phyloP scores from a whole-genome alignment of 1,284 basidiomycete species.

The Puccinia coronata region DNA sequence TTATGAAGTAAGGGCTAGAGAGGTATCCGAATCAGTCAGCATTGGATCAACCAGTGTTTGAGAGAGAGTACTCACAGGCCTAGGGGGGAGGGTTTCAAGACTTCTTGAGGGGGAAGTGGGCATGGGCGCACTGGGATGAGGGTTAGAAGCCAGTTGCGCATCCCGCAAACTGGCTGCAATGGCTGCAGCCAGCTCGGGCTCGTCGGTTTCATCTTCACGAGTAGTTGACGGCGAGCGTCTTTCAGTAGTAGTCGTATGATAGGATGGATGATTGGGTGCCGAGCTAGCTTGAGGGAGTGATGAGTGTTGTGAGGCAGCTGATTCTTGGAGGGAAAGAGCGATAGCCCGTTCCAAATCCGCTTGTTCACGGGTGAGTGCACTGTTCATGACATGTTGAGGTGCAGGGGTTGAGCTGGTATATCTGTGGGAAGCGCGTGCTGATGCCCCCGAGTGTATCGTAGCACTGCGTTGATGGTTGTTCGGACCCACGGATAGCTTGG shows the following conservation, averaged over 20 bases:
- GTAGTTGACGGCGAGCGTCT: slow-evolving; percentile 1
- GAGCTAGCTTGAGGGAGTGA: slow-evolving; percentile 14
- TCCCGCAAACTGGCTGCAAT: slow-evolving; percentile 93
- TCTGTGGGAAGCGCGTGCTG: slow-evolving; percentile 12
- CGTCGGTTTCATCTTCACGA: slow-evolving; percentile 73
- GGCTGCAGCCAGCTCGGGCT: slow-evolving; percentile 87
- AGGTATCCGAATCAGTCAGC: not conserved
- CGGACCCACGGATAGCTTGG: slow-evolving; percentile 54
- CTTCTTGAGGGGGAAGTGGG: slow-evolving; percentile 14
- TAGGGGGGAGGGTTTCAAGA: not conserved
- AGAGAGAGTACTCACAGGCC: slow-evolving; percentile 14
- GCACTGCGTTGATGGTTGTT: slow-evolving; percentile 54
- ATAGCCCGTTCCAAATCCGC: slow-evolving; percentile 92
- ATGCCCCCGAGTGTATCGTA: slow-evolving; percentile 32
- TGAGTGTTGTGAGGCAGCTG: slow-evolving; percentile 44
- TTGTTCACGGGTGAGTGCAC: slow-evolving; percentile 69
- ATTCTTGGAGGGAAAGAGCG: slow-evolving; percentile 72
- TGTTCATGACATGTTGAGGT: slow-evolving; percentile 50
- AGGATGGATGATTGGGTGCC: not conserved
- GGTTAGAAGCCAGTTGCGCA: slow-evolving; percentile 67
- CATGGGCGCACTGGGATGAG: slow-evolving; percentile 49
- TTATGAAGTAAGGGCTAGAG: slow-evolving; percentile 14
- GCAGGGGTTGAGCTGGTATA: slow-evolving; percentile 51
- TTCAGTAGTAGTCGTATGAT: slow-evolving; percentile 32
- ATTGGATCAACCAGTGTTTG: not conserved